Percentiles rank a stretch among this genome's conserved stretches.
Conservation (phyloP, 2,329 filamentous ascomycete genomes). For the Tolypocladium guangdongense region DNA sequence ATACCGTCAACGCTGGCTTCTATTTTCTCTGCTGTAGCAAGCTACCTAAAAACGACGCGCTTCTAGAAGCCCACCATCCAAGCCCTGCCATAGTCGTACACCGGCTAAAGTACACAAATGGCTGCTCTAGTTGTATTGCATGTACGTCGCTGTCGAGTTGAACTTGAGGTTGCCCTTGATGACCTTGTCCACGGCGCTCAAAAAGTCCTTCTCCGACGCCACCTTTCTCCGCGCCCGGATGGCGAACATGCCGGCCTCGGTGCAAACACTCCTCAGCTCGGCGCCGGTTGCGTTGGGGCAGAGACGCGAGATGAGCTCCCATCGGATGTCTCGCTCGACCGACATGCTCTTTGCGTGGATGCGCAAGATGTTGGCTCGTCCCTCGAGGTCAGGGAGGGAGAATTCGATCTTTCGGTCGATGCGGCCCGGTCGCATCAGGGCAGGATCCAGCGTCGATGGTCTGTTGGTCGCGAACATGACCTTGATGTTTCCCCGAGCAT, state of each 20-base stretch:
- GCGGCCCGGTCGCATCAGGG: conserved; percentile 90
- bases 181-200: conserved; percentile 97
- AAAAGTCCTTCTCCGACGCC: conserved; percentile 96
- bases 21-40: conserved; percentile 5
- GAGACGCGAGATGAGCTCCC: conserved; percentile 94
- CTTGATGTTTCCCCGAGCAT: conserved; percentile 95
- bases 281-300: conserved; percentile 97
- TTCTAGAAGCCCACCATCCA: conserved; percentile 13
- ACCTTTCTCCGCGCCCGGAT: conserved; percentile 93
- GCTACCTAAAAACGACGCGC: conserved; percentile 8
- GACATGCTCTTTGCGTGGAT: conserved; percentile 99
- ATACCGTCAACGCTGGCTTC: conserved; percentile 5
- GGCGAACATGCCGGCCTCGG: conserved; percentile 97
- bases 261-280: conserved; percentile 91
- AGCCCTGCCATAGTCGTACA: conserved; percentile 22
- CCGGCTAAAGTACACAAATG: conserved; percentile 15
- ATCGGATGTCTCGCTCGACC: conserved; percentile 95
- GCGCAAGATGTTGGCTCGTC: conserved; percentile 90
- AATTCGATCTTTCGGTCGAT: conserved; percentile 99
- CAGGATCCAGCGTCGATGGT: conserved; percentile 91
- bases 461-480: conserved; percentile 99
- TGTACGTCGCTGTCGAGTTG: conserved; percentile 95
- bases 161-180: conserved; percentile 99
- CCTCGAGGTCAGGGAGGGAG: conserved; percentile 91
- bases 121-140: conserved; percentile 83